Conservation (phyloP, 805 yeast species). For the Diddensiella caesifluorescens region DNA sequence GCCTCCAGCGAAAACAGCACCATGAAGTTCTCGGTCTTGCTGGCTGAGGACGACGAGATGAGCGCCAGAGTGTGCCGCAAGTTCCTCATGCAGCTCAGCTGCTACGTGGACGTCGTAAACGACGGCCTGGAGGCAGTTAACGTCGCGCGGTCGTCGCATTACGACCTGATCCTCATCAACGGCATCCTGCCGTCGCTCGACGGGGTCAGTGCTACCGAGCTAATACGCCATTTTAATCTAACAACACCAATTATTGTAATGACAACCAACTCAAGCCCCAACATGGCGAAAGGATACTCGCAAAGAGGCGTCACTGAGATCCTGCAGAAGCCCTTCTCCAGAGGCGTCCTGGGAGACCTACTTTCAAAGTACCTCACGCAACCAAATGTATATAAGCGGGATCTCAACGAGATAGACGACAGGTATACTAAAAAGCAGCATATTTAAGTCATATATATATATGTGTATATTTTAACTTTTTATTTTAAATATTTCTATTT, state of each 20-base stretch:
- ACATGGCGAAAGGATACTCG: constrained; percentile 43
- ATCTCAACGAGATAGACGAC: constrained; percentile 1
- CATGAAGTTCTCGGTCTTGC: constrained; percentile 30
- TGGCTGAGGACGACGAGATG: constrained; percentile 53
- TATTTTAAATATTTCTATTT: background rate
- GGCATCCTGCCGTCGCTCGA: constrained; percentile 52
- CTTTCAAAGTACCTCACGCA: constrained; percentile 35
- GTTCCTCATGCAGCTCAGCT: constrained; percentile 80
- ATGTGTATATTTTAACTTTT: background rate
- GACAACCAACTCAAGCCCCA: constrained; percentile 9
- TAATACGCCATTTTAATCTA: constrained; percentile 77
- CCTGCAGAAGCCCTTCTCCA: constrained; percentile 89
- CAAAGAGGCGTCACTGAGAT: constrained; percentile 91
- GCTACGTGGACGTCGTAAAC: constrained; percentile 85
- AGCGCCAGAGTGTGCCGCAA: constrained; percentile 80
- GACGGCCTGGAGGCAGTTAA: constrained; percentile 89
- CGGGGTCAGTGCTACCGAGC: constrained; percentile 72
- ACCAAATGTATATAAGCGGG: background rate
- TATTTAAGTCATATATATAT: background rate
- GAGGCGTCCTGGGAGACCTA: constrained; percentile 73
- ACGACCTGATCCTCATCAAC: constrained; percentile 53
- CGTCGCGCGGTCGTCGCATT: constrained; percentile 61
- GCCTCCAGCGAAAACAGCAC: background rate
- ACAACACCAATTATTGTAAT: constrained; percentile 73
- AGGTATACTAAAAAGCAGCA: background rate